phyloP scores from a whole-genome alignment of 495 filamentous ascomycete genomes.

The Neurospora tetraspora region DNA sequence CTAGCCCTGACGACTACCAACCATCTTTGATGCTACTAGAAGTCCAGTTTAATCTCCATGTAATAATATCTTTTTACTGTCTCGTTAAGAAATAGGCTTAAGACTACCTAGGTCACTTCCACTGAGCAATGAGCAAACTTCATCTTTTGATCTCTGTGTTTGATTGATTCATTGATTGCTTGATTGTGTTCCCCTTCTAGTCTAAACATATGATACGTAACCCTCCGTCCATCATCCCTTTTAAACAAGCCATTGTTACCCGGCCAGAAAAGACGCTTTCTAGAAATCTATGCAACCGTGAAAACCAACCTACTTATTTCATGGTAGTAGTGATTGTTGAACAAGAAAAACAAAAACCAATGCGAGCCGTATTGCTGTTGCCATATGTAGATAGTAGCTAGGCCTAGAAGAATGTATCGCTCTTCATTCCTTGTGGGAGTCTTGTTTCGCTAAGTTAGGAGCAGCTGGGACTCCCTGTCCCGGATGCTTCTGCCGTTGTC shows the following conservation, averaged over 20 bases:
- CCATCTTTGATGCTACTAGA: too few relatives aligned
- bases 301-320: neutral
- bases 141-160: neutral
- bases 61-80: too few relatives aligned
- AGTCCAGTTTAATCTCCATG: too few relatives aligned
- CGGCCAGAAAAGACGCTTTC: neutral
- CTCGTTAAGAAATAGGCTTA: too few relatives aligned
- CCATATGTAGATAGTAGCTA: neutral
- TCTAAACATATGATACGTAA: neutral
- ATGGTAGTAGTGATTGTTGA: neutral
- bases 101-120: neutral
- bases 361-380: neutral
- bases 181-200: neutral
- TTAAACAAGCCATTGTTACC: neutral
- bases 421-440: neutral
- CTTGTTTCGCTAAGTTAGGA: neutral
- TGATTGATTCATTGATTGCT: neutral
- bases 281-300: neutral
- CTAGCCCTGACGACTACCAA: too few relatives aligned
- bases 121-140: neutral
- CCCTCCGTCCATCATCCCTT: neutral
- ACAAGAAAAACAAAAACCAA: neutral
- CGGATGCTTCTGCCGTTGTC: neutral
- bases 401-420: neutral
- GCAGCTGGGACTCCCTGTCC: neutral